These are phyloP conservation scores for Candida albicans DNA, from an alignment of 1,139 yeast species.

Conservation along the genomic window DNA sequence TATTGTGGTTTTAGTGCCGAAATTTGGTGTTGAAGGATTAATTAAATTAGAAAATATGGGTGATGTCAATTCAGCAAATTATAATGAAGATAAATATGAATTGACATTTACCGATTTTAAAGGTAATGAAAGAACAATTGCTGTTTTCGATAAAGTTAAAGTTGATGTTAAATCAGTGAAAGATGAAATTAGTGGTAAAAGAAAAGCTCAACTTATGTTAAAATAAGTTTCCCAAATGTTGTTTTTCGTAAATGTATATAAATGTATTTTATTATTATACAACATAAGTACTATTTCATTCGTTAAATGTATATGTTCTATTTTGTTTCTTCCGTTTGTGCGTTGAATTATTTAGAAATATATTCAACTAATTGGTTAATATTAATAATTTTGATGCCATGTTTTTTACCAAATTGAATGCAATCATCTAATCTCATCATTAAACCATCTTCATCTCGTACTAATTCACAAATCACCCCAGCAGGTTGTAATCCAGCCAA, in stretches of 20 bases:
- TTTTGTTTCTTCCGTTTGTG: background rate
- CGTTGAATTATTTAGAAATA: slow-evolving; percentile 22
- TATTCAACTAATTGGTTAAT: slow-evolving; percentile 74
- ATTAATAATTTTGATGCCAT: slow-evolving; percentile 70
- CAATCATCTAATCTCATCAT: slow-evolving; percentile 97
- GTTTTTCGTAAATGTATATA: slow-evolving; percentile 1
- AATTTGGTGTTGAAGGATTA: slow-evolving; percentile 93
- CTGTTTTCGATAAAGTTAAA: slow-evolving; percentile 81
- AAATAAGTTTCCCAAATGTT: slow-evolving; percentile 24
- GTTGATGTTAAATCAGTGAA: slow-evolving; percentile 80
- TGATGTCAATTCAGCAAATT: slow-evolving; percentile 62
- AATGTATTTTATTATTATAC: background rate
- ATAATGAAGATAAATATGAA: slow-evolving; percentile 76
- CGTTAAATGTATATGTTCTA: background rate
- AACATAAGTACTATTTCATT: too few species aligned
- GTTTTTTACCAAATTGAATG: slow-evolving; percentile 60
- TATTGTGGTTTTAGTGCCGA: slow-evolving; percentile 92
- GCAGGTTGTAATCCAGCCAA: slow-evolving; percentile 82
- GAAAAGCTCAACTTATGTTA: slow-evolving; percentile 79
- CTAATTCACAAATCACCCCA: slow-evolving; percentile 91
- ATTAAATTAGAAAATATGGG: slow-evolving; percentile 78
- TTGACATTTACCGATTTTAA: slow-evolving; percentile 52
- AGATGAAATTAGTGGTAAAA: slow-evolving; percentile 88
- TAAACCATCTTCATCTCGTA: slow-evolving; percentile 87
- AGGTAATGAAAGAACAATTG: slow-evolving; percentile 50